These are phyloP conservation scores for Mediolabrus comicus DNA, from an alignment of 108 stramenopile genomes.

Conservation along the genomic window DNA sequence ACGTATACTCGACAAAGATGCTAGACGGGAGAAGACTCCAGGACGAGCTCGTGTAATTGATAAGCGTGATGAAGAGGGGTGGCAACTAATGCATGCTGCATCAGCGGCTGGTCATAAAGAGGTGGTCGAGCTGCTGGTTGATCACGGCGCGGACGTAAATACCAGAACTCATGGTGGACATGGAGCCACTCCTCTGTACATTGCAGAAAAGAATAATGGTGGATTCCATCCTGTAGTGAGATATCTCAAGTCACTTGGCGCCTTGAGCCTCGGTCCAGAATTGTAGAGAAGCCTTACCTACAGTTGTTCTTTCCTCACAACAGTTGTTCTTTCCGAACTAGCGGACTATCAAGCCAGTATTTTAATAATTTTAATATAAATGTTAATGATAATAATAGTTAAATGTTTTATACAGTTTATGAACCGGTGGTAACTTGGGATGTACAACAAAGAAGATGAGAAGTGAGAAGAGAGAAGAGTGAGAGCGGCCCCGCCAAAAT, in stretches of 20 bases:
- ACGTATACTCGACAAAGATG: conserved; percentile 9
- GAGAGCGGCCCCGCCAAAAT: too few species aligned
- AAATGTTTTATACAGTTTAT: too few species aligned
- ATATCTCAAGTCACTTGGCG: conserved; percentile 46
- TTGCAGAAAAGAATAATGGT: conserved; percentile 40
- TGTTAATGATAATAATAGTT: too few species aligned
- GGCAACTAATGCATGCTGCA: conserved; percentile 60
- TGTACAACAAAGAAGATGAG: too few species aligned
- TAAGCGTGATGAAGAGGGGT: conserved; percentile 56
- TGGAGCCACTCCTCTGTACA: conserved; percentile 51
- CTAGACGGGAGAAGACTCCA: background rate
- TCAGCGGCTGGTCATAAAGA: conserved; percentile 55
- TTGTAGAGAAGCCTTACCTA: too few species aligned
- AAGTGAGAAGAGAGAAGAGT: too few species aligned
- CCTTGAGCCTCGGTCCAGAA: conserved; percentile 52
- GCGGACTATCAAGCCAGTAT: too few species aligned
- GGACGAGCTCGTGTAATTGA: conserved; percentile 4
- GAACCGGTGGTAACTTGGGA: too few species aligned
- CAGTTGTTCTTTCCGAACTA: too few species aligned
- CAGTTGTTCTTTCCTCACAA: too few species aligned
- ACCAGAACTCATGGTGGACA: conserved; percentile 53
- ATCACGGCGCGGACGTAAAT: conserved; percentile 60
- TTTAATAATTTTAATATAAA: too few species aligned
- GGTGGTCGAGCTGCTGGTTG: conserved; percentile 52
- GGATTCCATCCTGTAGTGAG: conserved; percentile 33